These are phyloP conservation scores for Populus hybrid DNA, from an alignment of 441 rosid genomes.

Conservation along the genomic window DNA sequence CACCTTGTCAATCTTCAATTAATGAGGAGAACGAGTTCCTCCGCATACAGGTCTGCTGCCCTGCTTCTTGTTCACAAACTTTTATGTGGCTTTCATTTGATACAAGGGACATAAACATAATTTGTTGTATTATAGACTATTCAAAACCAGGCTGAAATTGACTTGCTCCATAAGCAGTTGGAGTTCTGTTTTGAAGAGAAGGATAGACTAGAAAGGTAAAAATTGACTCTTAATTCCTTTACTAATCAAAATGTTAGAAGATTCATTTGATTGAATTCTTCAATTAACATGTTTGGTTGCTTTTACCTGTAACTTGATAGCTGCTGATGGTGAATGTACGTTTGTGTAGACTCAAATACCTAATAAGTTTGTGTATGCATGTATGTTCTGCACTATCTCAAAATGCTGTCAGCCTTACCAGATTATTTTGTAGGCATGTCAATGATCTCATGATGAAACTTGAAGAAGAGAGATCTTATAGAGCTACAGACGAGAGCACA, in stretches of 20 bases:
- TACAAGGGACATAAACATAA: neutral
- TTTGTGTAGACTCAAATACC: neutral
- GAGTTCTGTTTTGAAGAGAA: conserved; percentile 66
- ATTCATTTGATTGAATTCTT: neutral
- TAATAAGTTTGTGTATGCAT: neutral
- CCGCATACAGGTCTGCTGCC: conserved; percentile 61
- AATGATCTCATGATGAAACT: conserved; percentile 48
- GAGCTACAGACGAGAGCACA: conserved; percentile 32
- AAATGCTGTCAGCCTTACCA: neutral
- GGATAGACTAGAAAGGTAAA: conserved; percentile 70
- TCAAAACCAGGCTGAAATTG: conserved; percentile 81
- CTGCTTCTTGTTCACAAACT: neutral
- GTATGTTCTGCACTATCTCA: neutral
- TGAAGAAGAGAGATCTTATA: conserved; percentile 52
- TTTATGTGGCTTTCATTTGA: conserved; percentile 2
- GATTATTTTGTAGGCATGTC: conserved; percentile 47
- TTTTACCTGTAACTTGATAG: neutral
- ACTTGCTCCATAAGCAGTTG: conserved; percentile 60
- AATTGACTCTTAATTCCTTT: neutral
- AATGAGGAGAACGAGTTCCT: conserved; percentile 90
- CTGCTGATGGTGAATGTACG: neutral
- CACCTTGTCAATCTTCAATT: conserved; percentile 46
- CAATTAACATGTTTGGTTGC: neutral
- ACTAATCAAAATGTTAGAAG: neutral
- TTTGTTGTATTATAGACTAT: conserved; percentile 47